Evolutionary conservation across 2,329 filamentous ascomycete genomes (phyloP).

Genomic region (Aspergillus neoniger): DNA sequence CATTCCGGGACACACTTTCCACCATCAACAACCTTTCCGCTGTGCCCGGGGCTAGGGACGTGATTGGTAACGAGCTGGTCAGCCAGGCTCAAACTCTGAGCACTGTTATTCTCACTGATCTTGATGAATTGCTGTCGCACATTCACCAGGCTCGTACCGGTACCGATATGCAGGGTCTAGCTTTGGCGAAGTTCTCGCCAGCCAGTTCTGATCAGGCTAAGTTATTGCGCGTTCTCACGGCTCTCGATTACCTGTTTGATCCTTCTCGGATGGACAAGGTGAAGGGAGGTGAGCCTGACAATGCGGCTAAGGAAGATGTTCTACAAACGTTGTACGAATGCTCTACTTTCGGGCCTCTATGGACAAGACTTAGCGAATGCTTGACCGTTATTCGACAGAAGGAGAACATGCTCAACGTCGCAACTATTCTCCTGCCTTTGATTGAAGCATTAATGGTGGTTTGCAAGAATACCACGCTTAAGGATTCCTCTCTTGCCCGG

Average conservation of each 20-base stretch:
- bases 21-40: conserved; percentile 98
- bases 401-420: conserved; percentile 95
- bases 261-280: conserved; percentile 64
- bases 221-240: conserved; percentile 85
- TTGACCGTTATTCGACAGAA: conserved; percentile 84
- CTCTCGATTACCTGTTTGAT: conserved; percentile 93
- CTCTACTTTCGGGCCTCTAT: conserved; percentile 83
- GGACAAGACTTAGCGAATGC: conserved; percentile 88
- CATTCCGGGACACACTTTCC: conserved; percentile 94
- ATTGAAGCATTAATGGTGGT: conserved; percentile 99
- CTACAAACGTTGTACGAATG: conserved; percentile 88
- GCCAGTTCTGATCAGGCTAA: conserved; percentile 97
- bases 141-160: conserved; percentile 84
- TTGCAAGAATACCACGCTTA: conserved; percentile 92
- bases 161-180: conserved; percentile 92
- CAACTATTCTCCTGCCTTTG: conserved; percentile 88
- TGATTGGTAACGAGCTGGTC: conserved; percentile 92
- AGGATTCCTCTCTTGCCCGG: conserved; percentile 60
- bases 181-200: conserved; percentile 92
- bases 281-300: conserved; percentile 55
- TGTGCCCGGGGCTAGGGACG: conserved; percentile 83
- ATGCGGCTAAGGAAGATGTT: conserved; percentile 76
- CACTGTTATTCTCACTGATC: conserved; percentile 78
- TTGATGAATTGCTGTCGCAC: conserved; percentile 80
- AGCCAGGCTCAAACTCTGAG: conserved; percentile 82